Conservation (phyloP, 805 yeast species). For the Wickerhamiella lipophila region DNA sequence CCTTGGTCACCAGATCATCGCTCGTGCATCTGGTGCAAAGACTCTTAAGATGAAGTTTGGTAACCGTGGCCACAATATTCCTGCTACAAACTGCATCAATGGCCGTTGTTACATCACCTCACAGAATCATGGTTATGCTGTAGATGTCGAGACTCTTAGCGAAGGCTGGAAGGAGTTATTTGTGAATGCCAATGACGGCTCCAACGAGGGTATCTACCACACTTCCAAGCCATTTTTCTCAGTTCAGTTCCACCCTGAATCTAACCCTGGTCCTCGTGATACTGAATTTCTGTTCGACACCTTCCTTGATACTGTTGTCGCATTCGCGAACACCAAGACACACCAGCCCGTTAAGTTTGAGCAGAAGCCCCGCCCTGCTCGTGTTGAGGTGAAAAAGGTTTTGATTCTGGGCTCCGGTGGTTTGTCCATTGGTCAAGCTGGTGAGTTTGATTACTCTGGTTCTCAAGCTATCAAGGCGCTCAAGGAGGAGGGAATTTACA, state of each 20-base stretch:
- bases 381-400: constrained; percentile 74
- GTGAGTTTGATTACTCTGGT: constrained; percentile 98
- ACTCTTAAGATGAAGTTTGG: constrained; percentile 90
- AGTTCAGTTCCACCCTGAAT: constrained; percentile 98
- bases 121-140: constrained; percentile 98
- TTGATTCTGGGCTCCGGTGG: constrained; percentile 97
- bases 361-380: constrained; percentile 20
- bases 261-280: constrained; percentile 98
- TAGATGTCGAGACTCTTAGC: constrained; percentile 62
- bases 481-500: constrained; percentile 95
- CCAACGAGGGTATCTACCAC: constrained; percentile 97
- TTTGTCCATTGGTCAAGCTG: constrained; percentile 96
- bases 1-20: constrained; percentile 93
- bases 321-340: constrained; percentile 34
- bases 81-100: constrained; percentile 76
- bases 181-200: constrained; percentile 90
- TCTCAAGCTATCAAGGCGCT: constrained; percentile 98
- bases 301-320: constrained; percentile 66
- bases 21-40: constrained; percentile 89
- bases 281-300: constrained; percentile 94
- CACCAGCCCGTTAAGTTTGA: constrained; percentile 77
- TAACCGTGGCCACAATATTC: constrained; percentile 98
- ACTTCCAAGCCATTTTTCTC: constrained; percentile 81
- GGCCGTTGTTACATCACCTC: constrained; percentile 98
- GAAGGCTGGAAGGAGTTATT: constrained; percentile 87